phyloP scores from a whole-genome alignment of 2,329 filamentous ascomycete genomes.

The Diaporthe destruens region DNA sequence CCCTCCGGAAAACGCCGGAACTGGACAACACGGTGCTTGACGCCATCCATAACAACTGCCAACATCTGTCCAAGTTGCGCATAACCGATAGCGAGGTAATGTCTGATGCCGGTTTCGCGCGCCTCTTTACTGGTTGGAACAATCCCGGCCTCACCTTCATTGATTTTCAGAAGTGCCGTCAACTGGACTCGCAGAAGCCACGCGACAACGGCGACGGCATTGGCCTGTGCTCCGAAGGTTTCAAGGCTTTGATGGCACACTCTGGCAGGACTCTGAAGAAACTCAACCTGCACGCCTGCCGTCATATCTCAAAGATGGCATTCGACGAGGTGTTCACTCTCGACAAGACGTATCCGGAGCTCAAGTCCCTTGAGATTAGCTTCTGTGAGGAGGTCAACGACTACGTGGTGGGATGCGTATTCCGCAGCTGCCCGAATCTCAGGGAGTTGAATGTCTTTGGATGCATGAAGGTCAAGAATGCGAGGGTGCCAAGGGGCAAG shows the following conservation, averaged over 20 bases:
- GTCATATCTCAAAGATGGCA: slow-evolving; percentile 79
- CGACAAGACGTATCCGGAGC: slow-evolving; percentile 72
- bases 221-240: slow-evolving; percentile 81
- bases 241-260: slow-evolving; percentile 86
- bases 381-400: slow-evolving; percentile 80
- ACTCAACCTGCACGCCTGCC: slow-evolving; percentile 85
- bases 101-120: slow-evolving; percentile 79
- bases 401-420: slow-evolving; percentile 72
- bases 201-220: slow-evolving; percentile 74
- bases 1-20: slow-evolving; percentile 75
- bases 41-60: slow-evolving; percentile 78
- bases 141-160: slow-evolving; percentile 78
- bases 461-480: slow-evolving; percentile 71
- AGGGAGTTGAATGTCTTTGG: slow-evolving; percentile 73
- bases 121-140: slow-evolving; percentile 80
- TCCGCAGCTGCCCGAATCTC: slow-evolving; percentile 72
- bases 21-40: slow-evolving; percentile 78
- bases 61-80: slow-evolving; percentile 79
- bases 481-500: slow-evolving; percentile 66
- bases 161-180: slow-evolving; percentile 83
- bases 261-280: slow-evolving; percentile 75
- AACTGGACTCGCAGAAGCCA: slow-evolving; percentile 78
- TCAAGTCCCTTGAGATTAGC: slow-evolving; percentile 80
- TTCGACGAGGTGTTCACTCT: slow-evolving; percentile 80
- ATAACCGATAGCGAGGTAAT: slow-evolving; percentile 82